These are phyloP conservation scores for Zygosaccharomyces bisporus DNA, from an alignment of 805 yeast species.

Conservation along the genomic window DNA sequence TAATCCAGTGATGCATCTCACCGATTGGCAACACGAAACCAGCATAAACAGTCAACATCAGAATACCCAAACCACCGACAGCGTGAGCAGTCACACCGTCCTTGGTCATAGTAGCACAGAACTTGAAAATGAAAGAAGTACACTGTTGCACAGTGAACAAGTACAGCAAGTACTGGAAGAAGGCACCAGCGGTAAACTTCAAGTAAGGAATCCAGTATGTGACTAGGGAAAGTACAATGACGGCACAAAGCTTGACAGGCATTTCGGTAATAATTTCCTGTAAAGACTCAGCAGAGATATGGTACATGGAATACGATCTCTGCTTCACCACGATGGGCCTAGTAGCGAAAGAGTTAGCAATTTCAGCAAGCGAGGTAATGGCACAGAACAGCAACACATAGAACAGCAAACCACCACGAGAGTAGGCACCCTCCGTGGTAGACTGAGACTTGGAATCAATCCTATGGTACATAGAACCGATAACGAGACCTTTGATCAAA, in stretches of 20 bases:
- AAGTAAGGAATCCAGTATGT: constrained; percentile 54
- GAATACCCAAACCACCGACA: constrained; percentile 49
- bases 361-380: constrained; percentile 58
- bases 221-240: constrained; percentile 44
- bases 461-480: constrained; percentile 58
- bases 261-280: constrained; percentile 54
- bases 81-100: constrained; percentile 57
- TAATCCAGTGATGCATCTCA: constrained; percentile 58
- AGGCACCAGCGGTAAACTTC: constrained; percentile 51
- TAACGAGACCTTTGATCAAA: constrained; percentile 52
- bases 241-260: constrained; percentile 52
- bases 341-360: constrained; percentile 53
- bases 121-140: constrained; percentile 51
- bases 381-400: constrained; percentile 58
- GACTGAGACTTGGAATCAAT: constrained; percentile 38
- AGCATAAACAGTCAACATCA: constrained; percentile 56
- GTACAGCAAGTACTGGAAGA: constrained; percentile 48
- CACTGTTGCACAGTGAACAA: constrained; percentile 47
- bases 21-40: constrained; percentile 47
- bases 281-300: constrained; percentile 61
- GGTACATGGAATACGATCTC: constrained; percentile 57
- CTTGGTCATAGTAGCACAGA: constrained; percentile 49
- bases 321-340: constrained; percentile 65
- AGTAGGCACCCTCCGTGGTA: constrained; percentile 53
- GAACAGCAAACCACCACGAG: constrained; percentile 62